Conservation (phyloP, 2,329 filamentous ascomycete species). For the Ophiostoma australiae region DNA sequence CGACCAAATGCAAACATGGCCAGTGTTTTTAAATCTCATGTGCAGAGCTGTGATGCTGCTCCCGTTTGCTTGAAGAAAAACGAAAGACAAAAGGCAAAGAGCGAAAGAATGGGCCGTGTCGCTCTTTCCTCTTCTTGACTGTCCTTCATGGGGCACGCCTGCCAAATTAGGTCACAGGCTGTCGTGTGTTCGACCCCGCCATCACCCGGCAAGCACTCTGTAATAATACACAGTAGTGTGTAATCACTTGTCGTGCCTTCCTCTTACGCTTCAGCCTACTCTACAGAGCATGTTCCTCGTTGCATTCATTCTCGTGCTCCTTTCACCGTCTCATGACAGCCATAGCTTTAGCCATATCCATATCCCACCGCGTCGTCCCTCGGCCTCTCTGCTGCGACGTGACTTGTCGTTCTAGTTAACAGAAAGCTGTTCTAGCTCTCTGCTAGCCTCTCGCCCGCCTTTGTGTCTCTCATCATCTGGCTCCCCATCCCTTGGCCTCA, state of each 20-base stretch:
- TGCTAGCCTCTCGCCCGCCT: background rate
- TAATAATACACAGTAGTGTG: background rate
- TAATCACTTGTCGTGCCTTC: conserved; percentile 3
- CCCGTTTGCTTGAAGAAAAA: background rate
- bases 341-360: background rate
- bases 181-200: conserved; percentile 22
- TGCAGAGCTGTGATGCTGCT: background rate
- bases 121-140: conserved; percentile 16
- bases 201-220: background rate
- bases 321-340: background rate
- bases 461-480: background rate
- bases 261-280: background rate
- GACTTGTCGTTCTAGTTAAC: background rate
- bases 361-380: background rate
- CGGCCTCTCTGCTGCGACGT: background rate
- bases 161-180: background rate
- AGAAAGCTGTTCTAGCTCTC: background rate
- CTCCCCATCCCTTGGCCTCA: conserved; percentile 11
- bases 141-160: background rate
- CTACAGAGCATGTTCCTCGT: background rate
- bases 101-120: background rate
- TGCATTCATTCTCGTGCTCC: background rate
- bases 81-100: too few relatives aligned
- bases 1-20: background rate
- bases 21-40: background rate